Base-by-base conservation (phyloP, 768 basidiomycete species). In the Leccinum barrowsii region DNA sequence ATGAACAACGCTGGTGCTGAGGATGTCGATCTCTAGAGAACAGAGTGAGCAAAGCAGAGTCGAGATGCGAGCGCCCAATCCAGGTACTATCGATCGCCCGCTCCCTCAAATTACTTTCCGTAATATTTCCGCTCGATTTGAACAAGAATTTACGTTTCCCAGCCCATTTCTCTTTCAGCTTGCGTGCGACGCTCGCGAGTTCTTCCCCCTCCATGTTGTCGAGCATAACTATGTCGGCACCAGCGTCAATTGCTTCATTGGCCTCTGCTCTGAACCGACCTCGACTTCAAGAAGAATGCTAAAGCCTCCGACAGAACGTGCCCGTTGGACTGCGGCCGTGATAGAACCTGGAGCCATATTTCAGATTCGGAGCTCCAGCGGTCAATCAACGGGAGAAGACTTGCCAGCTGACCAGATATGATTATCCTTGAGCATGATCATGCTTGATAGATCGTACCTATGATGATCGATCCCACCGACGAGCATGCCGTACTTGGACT, bases 391-490 rank as follows among this genome's bases (percentile, higher is more conserved):
- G 6, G 11, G 19, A 35, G 24, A 42, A 37, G 28, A 62, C 79
- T 60, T 68, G 87, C 94, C 94, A 46, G 87, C 90, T 4, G 94
- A 96, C 95, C 94, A 98, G 69, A 98, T 92, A 70, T 99, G 97
- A 71, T 99, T 99, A 67, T 99, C 97, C 75, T 98, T 98, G 67
- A 99, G 84, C 97, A 98, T 99, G 69, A 99, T 95, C 97, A 99
- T 98, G 71, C 90, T 92, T 30, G 92, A 94, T n/a, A 98, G 80
- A 73, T 98, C 95, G 64, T 97, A 88, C 21, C 97, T 85, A 77
- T 99, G 97, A 10, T 92, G 78, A 70, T 99, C 96, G 65, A 98
- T 89, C 6, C 97, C 97, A 17, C 97, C 97, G 15, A 98, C 92
- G 48, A 98, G 75, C 97, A 99, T 98, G 4, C 88, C 97, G 70